Percentiles rank a stretch among this genome's conserved stretches.
Evolutionary conservation across 176 grass and related monocot genomes (phyloP).

Genomic region (Echinochloa phyllopogon): DNA sequence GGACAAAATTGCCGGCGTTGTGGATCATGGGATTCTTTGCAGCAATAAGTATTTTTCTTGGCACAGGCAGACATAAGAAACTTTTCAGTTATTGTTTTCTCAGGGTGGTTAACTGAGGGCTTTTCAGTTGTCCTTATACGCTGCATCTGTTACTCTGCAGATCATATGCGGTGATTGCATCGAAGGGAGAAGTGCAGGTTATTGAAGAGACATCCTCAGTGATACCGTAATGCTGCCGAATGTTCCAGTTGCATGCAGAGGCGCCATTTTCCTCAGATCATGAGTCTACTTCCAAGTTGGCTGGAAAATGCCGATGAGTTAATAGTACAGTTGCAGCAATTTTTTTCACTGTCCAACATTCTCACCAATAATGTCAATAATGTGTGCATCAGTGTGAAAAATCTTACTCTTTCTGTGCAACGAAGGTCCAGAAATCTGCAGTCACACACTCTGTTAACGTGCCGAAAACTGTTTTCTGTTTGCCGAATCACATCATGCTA

Average conservation of each 20-base stretch:
- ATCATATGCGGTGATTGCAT: constrained; percentile 65
- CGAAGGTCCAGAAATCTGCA: background rate
- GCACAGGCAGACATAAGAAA: background rate
- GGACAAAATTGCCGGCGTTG: constrained; percentile 61
- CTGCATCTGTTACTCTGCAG: constrained; percentile 43
- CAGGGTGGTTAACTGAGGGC: no score
- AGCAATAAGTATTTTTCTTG: constrained; percentile 60
- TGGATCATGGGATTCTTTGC: constrained; percentile 86
- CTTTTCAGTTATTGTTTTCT: background rate
- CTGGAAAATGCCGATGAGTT: constrained; percentile 18
- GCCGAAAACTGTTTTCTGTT: background rate
- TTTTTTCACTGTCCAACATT: background rate
- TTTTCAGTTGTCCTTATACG: constrained; percentile 1
- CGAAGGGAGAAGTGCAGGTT: constrained; percentile 67
- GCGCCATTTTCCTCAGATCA: background rate
- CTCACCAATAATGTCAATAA: no score
- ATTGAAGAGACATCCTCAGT: constrained; percentile 61
- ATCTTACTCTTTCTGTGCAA: background rate
- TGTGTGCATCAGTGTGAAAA: background rate
- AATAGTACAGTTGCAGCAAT: background rate
- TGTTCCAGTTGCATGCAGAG: background rate
- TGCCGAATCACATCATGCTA: background rate
- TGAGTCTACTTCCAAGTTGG: background rate
- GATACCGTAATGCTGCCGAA: constrained; percentile 31
- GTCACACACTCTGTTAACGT: background rate